Conservation (phyloP, 2,329 filamentous ascomycete species). For the Ophiostoma australiae region DNA sequence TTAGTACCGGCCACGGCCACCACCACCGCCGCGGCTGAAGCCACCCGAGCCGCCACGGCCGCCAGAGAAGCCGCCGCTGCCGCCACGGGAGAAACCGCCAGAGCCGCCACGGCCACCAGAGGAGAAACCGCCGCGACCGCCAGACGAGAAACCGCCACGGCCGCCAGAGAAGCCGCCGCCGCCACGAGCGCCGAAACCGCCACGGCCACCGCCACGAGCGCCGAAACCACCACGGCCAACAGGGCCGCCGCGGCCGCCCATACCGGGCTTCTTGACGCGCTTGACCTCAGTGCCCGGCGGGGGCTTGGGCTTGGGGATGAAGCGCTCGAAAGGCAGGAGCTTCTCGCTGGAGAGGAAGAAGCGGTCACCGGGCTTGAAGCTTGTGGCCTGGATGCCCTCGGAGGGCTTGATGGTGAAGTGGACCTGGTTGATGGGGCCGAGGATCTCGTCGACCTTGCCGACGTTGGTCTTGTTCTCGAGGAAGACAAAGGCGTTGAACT, state of each 20-base stretch:
- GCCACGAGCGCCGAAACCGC: slow-evolving; percentile 22
- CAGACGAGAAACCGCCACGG: slow-evolving; percentile 29
- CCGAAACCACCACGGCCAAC: slow-evolving; percentile 24
- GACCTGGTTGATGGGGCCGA: slow-evolving; percentile 95
- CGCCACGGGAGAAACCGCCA: slow-evolving; percentile 27
- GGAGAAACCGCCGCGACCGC: slow-evolving; percentile 21
- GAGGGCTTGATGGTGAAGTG: slow-evolving; percentile 98
- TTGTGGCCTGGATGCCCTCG: slow-evolving; percentile 90
- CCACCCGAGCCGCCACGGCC: slow-evolving; percentile 30
- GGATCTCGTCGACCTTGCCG: slow-evolving; percentile 96
- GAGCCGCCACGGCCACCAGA: slow-evolving; percentile 19
- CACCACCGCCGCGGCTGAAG: slow-evolving; percentile 27
- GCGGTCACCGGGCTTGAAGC: slow-evolving; percentile 94
- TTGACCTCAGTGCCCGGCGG: slow-evolving; percentile 57
- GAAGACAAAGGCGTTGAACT: slow-evolving; percentile 98
- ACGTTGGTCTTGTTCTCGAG: slow-evolving; percentile 96
- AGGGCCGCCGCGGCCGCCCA: slow-evolving; percentile 32
- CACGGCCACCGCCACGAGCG: slow-evolving; percentile 1
- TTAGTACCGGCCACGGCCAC: slow-evolving; percentile 33
- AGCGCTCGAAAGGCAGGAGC: slow-evolving; percentile 89
- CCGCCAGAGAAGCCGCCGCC: slow-evolving; percentile 28
- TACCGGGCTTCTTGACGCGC: slow-evolving; percentile 56
- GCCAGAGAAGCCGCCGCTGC: slow-evolving; percentile 25
- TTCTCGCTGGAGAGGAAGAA: slow-evolving; percentile 96
- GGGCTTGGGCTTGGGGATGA: slow-evolving; percentile 88